Conservation (phyloP, 768 basidiomycete genomes). For the Xanthoconium purpureum region DNA sequence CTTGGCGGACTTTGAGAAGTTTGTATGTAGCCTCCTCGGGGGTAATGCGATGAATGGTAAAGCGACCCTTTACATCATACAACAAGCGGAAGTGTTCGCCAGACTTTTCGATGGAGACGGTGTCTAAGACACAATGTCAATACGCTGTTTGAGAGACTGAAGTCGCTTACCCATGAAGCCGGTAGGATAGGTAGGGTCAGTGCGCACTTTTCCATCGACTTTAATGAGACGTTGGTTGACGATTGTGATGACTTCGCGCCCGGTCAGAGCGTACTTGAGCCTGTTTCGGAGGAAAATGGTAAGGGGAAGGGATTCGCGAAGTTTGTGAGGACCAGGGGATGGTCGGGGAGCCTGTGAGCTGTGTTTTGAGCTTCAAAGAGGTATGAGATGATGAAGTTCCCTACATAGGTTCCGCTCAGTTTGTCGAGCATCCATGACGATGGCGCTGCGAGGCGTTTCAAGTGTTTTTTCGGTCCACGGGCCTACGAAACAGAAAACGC, state of each 20-base stretch:
- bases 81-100: constrained; percentile 99
- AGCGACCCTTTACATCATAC: constrained; percentile 99
- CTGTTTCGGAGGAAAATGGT: constrained; percentile 98
- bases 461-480: constrained; percentile 98
- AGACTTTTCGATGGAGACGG: constrained; percentile 95
- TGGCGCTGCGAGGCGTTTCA: constrained; percentile 96
- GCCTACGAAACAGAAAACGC: constrained; percentile 49
- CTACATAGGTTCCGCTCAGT: constrained; percentile 89
- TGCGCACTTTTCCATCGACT: constrained; percentile 98
- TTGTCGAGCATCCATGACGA: constrained; percentile 99
- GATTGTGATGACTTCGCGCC: constrained; percentile 92
- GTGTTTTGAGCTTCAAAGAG: constrained; percentile 5
- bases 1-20: constrained; percentile 89
- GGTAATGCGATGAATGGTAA: constrained; percentile 99
- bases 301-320: constrained; percentile 96
- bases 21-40: constrained; percentile 96
- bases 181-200: constrained; percentile 93
- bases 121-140: constrained; percentile 52
- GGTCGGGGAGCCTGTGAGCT: constrained; percentile 83
- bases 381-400: constrained; percentile 25
- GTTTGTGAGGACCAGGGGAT: constrained; percentile 98
- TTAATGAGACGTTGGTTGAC: constrained; percentile 96
- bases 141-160: background rate
- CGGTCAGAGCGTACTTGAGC: constrained; percentile 97
- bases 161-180: constrained; percentile 88